Conservation (phyloP, 495 filamentous ascomycete species). For the Penicilliopsis zonata region DNA sequence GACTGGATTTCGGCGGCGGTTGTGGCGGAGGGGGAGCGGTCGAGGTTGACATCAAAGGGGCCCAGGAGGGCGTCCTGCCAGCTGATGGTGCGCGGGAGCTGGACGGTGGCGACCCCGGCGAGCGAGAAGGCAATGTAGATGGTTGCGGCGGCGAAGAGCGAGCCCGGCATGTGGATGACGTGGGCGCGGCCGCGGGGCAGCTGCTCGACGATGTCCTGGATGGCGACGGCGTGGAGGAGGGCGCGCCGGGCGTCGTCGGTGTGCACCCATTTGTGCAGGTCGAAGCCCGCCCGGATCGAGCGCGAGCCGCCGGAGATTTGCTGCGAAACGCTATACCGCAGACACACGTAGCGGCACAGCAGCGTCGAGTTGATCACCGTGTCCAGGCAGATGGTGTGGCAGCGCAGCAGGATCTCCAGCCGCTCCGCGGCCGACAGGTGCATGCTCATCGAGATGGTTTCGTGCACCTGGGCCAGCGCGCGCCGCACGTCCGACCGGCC, state of each 20-base stretch:
- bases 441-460: slow-evolving; percentile 26
- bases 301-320: slow-evolving; percentile 22
- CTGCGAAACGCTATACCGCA: slow-evolving; percentile 27
- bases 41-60: slow-evolving; percentile 21
- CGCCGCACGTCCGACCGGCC: slow-evolving; percentile 25
- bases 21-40: too few relatives aligned
- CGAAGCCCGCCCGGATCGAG: slow-evolving; percentile 15
- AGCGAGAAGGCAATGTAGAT: slow-evolving; percentile 31
- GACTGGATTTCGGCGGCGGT: slow-evolving; percentile 13
- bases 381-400: slow-evolving; percentile 37
- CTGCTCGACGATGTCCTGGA: slow-evolving; percentile 39
- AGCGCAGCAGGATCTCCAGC: slow-evolving; percentile 33
- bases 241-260: slow-evolving; percentile 30
- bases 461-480: slow-evolving; percentile 30
- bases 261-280: slow-evolving; percentile 26
- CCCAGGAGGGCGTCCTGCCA: slow-evolving; percentile 32
- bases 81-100: slow-evolving; percentile 25
- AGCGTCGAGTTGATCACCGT: slow-evolving; percentile 30
- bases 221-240: slow-evolving; percentile 34
- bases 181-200: slow-evolving; percentile 34
- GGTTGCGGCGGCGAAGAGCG: slow-evolving; percentile 32
- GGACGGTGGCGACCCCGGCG: slow-evolving; percentile 22
- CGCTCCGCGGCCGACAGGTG: slow-evolving; percentile 25
- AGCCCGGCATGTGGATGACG: slow-evolving; percentile 34
- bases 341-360: slow-evolving; percentile 30